A percentile compares a stretch with the other conserved stretches of the same genome.
Evolutionary conservation across 139 green algal genomes (phyloP).

Genomic region (Pseudopediastrum boryanum): DNA sequence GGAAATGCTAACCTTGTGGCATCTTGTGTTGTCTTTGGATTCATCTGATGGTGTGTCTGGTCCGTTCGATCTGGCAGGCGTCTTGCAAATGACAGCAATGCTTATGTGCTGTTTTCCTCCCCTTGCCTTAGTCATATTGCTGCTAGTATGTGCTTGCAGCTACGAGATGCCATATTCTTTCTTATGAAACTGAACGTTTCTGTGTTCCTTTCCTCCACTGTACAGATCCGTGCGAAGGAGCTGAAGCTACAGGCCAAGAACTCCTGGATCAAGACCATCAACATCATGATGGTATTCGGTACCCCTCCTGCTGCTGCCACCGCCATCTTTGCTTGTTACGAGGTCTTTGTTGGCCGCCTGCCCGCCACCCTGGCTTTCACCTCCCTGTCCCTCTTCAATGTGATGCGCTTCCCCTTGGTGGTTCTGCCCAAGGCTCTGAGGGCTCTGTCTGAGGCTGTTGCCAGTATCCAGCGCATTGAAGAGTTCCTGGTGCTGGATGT

Average conservation of each 20-base stretch:
- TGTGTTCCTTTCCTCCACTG: too few species aligned
- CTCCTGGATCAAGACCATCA: constrained; percentile 62
- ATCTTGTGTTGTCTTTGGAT: too few species aligned
- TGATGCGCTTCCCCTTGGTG: constrained; percentile 79
- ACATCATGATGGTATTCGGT: constrained; percentile 57
- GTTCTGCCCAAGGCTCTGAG: constrained; percentile 76
- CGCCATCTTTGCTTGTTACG: constrained; percentile 58
- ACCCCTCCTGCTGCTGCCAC: constrained; percentile 52
- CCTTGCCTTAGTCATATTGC: too few species aligned
- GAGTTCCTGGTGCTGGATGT: constrained; percentile 48
- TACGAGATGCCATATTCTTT: too few species aligned
- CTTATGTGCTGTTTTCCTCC: too few species aligned
- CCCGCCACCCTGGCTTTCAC: constrained; percentile 63
- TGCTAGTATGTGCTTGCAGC: too few species aligned
- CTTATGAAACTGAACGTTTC: too few species aligned
- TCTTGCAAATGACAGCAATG: too few species aligned
- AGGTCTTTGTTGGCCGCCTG: constrained; percentile 46
- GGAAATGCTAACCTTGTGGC: too few species aligned
- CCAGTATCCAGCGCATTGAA: constrained; percentile 50
- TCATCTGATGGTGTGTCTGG: too few species aligned
- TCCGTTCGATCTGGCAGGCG: too few species aligned
- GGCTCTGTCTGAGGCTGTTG: constrained; percentile 56
- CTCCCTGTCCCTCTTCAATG: constrained; percentile 80
- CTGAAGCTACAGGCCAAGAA: constrained; percentile 41
- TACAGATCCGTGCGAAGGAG: constrained; percentile 48